A percentile compares a stretch with the other conserved stretches of the same genome.
Conservation (phyloP, 2,329 filamentous ascomycete genomes). For the Verticillium zaregamsianum region DNA sequence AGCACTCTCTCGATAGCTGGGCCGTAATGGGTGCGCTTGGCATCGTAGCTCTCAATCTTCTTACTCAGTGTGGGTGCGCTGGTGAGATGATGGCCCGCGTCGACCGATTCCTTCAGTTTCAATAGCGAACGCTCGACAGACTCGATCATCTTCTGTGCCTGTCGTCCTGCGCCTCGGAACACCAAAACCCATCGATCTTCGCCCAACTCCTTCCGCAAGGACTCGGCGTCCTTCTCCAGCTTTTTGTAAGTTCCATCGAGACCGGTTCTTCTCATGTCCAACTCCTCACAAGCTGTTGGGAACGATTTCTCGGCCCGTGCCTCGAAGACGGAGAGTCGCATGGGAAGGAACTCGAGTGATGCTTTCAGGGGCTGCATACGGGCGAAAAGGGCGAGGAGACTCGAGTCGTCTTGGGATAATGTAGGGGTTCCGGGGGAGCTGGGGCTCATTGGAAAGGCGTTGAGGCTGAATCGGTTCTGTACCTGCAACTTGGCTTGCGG, state of each 20-base stretch:
- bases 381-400: slow-evolving; percentile 83
- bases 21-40: slow-evolving; percentile 90
- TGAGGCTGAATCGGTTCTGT: slow-evolving; percentile 66
- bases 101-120: slow-evolving; percentile 77
- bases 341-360: slow-evolving; percentile 91
- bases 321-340: slow-evolving; percentile 86
- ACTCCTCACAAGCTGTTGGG: slow-evolving; percentile 84
- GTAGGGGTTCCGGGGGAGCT: slow-evolving; percentile 54
- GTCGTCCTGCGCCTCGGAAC: slow-evolving; percentile 85
- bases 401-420: slow-evolving; percentile 75
- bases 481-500: slow-evolving; percentile 39
- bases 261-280: slow-evolving; percentile 68
- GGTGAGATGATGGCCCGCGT: slow-evolving; percentile 68
- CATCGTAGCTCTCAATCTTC: slow-evolving; percentile 89
- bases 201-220: slow-evolving; percentile 80
- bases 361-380: slow-evolving; percentile 92
- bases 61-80: slow-evolving; percentile 68
- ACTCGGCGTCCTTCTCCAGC: slow-evolving; percentile 85
- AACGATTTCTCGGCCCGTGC: slow-evolving; percentile 73
- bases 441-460: slow-evolving; percentile 59
- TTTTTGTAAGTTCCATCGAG: slow-evolving; percentile 85
- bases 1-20: slow-evolving; percentile 89
- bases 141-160: slow-evolving; percentile 95
- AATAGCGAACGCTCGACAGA: slow-evolving; percentile 83
- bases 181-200: slow-evolving; percentile 96